Conservation (phyloP, 2,329 filamentous ascomycete genomes). For the Ceratocystis cacaofunesta region DNA sequence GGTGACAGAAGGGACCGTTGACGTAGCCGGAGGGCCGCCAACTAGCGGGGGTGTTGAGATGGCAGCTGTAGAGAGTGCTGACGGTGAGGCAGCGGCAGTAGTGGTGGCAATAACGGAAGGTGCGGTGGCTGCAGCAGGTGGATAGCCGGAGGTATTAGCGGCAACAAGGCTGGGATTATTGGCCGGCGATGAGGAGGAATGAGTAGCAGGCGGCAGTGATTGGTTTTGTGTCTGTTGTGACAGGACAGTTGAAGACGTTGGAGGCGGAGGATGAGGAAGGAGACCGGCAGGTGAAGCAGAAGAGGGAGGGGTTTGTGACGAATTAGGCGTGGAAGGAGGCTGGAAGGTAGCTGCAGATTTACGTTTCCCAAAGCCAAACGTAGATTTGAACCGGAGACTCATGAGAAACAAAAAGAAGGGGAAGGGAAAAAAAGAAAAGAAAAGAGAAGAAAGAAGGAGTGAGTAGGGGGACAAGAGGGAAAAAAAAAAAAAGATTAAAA, state of each 20-base stretch:
- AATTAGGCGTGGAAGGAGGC: slow-evolving; percentile 12
- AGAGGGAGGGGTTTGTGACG: slow-evolving; percentile 12
- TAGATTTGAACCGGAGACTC: slow-evolving; percentile 64
- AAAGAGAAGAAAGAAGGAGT: slow-evolving; percentile 20
- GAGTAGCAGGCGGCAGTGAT: not conserved
- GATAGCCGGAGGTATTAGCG: slow-evolving; percentile 23
- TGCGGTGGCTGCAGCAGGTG: not conserved
- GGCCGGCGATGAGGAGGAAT: not conserved
- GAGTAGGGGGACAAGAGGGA: slow-evolving; percentile 18
- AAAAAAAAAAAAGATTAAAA: slow-evolving; percentile 19
- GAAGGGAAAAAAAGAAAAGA: slow-evolving; percentile 24
- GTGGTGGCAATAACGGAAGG: slow-evolving; percentile 12
- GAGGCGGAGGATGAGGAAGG: not conserved
- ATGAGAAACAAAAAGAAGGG: slow-evolving; percentile 33
- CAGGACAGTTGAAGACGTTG: not conserved
- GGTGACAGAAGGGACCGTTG: slow-evolving; percentile 1
- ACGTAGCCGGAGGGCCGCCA: not conserved
- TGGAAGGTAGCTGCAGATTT: slow-evolving; percentile 44
- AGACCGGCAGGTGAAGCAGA: slow-evolving; percentile 6
- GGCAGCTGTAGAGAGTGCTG: not conserved
- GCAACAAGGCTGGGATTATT: slow-evolving; percentile 22
- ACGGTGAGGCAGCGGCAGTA: slow-evolving; percentile 4
- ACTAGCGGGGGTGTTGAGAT: slow-evolving; percentile 7
- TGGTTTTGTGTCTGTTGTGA: not conserved
- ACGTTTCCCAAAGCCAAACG: slow-evolving; percentile 69